Percentiles rank a stretch among this genome's conserved stretches.
Evolutionary conservation across 2,329 filamentous ascomycete genomes (phyloP).

Genomic region (Fusarium virguliforme): DNA sequence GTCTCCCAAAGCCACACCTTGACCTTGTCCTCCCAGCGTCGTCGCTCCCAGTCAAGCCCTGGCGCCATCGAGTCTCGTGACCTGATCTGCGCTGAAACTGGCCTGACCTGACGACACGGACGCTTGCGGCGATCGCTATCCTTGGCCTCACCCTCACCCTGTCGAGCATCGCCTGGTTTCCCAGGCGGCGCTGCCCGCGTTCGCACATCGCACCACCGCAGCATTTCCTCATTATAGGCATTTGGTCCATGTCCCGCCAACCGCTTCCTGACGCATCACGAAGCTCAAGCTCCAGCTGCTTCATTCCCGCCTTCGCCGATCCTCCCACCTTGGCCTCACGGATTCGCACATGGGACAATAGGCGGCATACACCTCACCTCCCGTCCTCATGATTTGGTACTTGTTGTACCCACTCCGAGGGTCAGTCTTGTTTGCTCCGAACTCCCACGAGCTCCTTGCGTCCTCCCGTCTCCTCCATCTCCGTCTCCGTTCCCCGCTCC

Average conservation of each 20-base stretch:
- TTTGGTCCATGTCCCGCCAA: slow-evolving; percentile 49
- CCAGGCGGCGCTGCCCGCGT: slow-evolving; percentile 41
- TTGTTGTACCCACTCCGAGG: slow-evolving; percentile 83
- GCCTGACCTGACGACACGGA: slow-evolving; percentile 34
- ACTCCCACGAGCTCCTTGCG: slow-evolving; percentile 25
- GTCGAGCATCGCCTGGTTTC: slow-evolving; percentile 39
- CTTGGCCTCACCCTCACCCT: slow-evolving; percentile 30
- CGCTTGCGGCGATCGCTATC: slow-evolving; percentile 31
- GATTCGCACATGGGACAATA: slow-evolving; percentile 47
- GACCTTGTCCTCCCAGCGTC: slow-evolving; percentile 41
- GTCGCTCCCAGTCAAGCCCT: slow-evolving; percentile 12
- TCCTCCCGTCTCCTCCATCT: slow-evolving; percentile 28
- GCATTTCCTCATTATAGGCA: slow-evolving; percentile 33
- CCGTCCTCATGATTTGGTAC: slow-evolving; percentile 79
- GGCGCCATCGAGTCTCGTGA: slow-evolving; percentile 40
- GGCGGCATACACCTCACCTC: slow-evolving; percentile 35
- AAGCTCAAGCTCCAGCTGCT: slow-evolving; percentile 33
- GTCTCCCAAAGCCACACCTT: slow-evolving; percentile 31
- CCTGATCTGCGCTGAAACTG: slow-evolving; percentile 32
- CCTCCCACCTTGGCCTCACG: slow-evolving; percentile 27
- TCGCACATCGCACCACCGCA: slow-evolving; percentile 44
- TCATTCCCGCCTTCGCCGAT: slow-evolving; percentile 19
- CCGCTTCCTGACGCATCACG: slow-evolving; percentile 27
- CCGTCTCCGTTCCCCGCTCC: slow-evolving; percentile 26
- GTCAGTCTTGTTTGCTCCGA: slow-evolving; percentile 64